A percentile compares a stretch with the other conserved stretches of the same genome.
Conservation (phyloP, 2,329 filamentous ascomycete genomes). For the Paracoccidioides lutzii region DNA sequence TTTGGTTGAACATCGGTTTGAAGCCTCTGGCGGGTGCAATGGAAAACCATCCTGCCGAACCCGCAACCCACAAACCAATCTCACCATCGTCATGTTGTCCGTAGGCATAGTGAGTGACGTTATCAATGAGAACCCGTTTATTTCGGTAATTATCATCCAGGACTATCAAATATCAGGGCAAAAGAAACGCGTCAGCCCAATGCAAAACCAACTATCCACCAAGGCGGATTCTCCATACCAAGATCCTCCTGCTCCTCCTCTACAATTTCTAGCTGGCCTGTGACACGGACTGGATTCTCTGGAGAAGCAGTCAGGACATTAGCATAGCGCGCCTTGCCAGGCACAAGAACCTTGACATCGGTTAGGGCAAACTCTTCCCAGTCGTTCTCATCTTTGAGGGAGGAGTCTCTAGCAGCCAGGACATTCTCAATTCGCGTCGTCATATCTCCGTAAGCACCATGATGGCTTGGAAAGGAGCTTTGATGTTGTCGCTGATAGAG, state of each 20-base stretch:
- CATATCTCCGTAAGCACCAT: slow-evolving; percentile 29
- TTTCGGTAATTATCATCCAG: slow-evolving; percentile 27
- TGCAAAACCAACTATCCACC: background rate
- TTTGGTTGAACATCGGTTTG: slow-evolving; percentile 40
- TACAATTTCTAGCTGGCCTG: slow-evolving; percentile 37
- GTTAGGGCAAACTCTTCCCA: slow-evolving; percentile 48
- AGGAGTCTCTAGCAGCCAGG: slow-evolving; percentile 32
- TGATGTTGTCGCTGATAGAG: background rate
- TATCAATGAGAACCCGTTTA: slow-evolving; percentile 35
- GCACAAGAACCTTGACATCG: slow-evolving; percentile 40
- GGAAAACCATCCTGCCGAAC: slow-evolving; percentile 50
- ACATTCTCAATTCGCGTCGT: slow-evolving; percentile 35
- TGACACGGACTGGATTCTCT: slow-evolving; percentile 42
- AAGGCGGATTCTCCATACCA: slow-evolving; percentile 19
- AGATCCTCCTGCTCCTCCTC: slow-evolving; percentile 33
- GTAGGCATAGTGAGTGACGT: slow-evolving; percentile 38
- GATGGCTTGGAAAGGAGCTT: slow-evolving; percentile 12
- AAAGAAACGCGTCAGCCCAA: background rate
- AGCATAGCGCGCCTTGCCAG: slow-evolving; percentile 37
- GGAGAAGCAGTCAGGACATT: slow-evolving; percentile 45
- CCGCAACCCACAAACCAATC: slow-evolving; percentile 48
- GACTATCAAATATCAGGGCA: slow-evolving; percentile 16
- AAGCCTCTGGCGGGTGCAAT: slow-evolving; percentile 43
- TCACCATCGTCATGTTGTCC: slow-evolving; percentile 43
- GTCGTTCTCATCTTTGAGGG: slow-evolving; percentile 38